Base-by-base conservation (phyloP, 257 asterid genomes). In the Osmanthus fragrans region DNA sequence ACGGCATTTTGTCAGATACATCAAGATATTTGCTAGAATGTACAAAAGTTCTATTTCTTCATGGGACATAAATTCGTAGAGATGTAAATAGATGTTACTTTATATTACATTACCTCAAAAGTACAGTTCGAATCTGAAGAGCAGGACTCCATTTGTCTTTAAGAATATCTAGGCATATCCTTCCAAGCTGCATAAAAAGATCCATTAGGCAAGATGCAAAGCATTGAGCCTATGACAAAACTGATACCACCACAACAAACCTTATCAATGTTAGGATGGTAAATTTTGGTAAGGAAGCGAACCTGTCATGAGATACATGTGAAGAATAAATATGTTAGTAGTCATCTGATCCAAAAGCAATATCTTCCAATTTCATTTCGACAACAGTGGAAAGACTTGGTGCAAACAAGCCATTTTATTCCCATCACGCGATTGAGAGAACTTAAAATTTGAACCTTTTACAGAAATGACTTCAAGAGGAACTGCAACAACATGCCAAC, bases 81-180 rank as follows among this genome's bases (percentile, higher is more conserved):
- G 69, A 63, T 3, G 32, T n/a, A 21, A 58, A 58, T n/a, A 58
- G 3, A 56, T n/a, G 21, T 51, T 6, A 51, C 25, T 51, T 58
- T 23, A 21, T 23, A 25, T 60, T 9, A 60, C 32, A 67, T 21
- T 82, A 91, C 96, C 96, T 90, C 78, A 89, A 80, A 77, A 90
- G 88, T 27, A 90, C 96, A 29, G 93, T 90, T 80, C 96, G 87
- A 60, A 90, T 90, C 85, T 90, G 92, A 82, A 90, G 96, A 73
- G 96, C 96, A 45, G 96, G 96, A 80, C 96, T 90, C 93, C 96
- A 90, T 63, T 89, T 90, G 84, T 90, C 96, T 83, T 90, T 90
- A 70, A 90, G 96, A 81, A 90, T 90, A 77, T 90, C 96, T 33
- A 90, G 96, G 75, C 96, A 90, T 73, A 90, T 90, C 85, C 93